Conservation (phyloP, 768 basidiomycete species). For the Lactarius sp. region DNA sequence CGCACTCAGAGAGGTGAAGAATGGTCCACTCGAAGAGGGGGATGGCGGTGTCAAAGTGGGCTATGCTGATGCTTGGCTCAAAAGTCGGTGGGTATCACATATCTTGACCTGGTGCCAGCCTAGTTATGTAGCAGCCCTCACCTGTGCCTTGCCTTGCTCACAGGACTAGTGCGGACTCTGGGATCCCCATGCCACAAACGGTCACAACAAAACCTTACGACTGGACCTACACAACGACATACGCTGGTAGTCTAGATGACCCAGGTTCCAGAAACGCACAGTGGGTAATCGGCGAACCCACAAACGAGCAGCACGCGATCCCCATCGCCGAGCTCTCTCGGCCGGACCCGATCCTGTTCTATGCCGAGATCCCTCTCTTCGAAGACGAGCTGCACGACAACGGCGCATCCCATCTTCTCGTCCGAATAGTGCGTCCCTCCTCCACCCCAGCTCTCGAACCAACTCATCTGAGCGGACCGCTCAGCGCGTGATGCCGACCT, state of each 20-base stretch:
- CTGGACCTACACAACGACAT: slow-evolving; percentile 95
- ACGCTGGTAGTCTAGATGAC: slow-evolving; percentile 53
- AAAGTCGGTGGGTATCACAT: slow-evolving; percentile 60
- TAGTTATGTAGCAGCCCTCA: neutral
- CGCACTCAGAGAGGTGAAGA: slow-evolving; percentile 74
- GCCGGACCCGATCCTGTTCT: slow-evolving; percentile 96
- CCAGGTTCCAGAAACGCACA: slow-evolving; percentile 26
- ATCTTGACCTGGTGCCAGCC: neutral
- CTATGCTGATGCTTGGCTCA: slow-evolving; percentile 92
- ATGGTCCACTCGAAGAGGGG: slow-evolving; percentile 66
- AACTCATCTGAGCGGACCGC: neutral
- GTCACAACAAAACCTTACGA: slow-evolving; percentile 85
- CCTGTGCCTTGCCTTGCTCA: slow-evolving; percentile 30
- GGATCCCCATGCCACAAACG: slow-evolving; percentile 62
- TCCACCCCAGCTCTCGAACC: neutral
- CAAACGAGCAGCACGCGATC: slow-evolving; percentile 57
- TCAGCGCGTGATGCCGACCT: slow-evolving; percentile 96
- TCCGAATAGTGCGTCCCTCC: slow-evolving; percentile 69
- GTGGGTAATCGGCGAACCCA: slow-evolving; percentile 55
- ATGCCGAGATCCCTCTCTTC: slow-evolving; percentile 89
- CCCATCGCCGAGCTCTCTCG: slow-evolving; percentile 81
- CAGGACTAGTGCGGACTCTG: slow-evolving; percentile 65
- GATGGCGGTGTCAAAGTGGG: slow-evolving; percentile 93
- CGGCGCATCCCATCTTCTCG: slow-evolving; percentile 78
- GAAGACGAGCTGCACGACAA: slow-evolving; percentile 98